Evolutionary conservation across 2,329 filamentous ascomycete species (phyloP).

Genomic region (Colletotrichum nymphaeae): DNA sequence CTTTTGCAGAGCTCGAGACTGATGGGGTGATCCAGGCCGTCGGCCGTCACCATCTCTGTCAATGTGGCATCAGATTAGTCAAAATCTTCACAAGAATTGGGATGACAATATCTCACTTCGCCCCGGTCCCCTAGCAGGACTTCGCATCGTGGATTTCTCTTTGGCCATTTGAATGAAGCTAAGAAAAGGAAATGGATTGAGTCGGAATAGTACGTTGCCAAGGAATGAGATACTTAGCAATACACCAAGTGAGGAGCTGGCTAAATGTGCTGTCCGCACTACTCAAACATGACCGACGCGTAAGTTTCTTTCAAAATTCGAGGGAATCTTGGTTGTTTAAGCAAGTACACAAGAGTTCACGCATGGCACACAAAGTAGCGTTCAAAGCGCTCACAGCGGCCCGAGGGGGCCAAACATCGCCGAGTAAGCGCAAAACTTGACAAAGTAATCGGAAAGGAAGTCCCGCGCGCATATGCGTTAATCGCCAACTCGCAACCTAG

Average conservation of each 20-base stretch:
- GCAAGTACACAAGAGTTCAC: background rate
- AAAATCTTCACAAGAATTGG: background rate
- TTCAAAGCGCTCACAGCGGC: background rate
- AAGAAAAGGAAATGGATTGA: background rate
- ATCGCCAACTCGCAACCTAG: background rate
- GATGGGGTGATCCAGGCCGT: slow-evolving; percentile 6
- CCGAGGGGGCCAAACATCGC: background rate
- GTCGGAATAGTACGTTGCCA: background rate
- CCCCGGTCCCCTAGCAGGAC: background rate
- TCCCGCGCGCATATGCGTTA: background rate
- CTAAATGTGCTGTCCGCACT: background rate
- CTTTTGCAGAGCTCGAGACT: slow-evolving; percentile 14
- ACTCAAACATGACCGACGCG: background rate
- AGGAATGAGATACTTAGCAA: background rate
- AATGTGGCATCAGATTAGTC: background rate
- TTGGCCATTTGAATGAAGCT: background rate
- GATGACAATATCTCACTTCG: background rate
- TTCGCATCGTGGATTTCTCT: background rate
- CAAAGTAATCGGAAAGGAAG: background rate
- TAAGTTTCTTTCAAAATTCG: background rate
- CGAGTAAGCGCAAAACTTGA: background rate
- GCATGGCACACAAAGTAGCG: background rate
- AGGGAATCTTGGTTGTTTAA: background rate
- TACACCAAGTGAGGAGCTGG: background rate
- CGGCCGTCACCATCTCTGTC: background rate